Evolutionary conservation across 257 asterid species (phyloP).

Genomic region (Nyctanthes arbortristis): DNA sequence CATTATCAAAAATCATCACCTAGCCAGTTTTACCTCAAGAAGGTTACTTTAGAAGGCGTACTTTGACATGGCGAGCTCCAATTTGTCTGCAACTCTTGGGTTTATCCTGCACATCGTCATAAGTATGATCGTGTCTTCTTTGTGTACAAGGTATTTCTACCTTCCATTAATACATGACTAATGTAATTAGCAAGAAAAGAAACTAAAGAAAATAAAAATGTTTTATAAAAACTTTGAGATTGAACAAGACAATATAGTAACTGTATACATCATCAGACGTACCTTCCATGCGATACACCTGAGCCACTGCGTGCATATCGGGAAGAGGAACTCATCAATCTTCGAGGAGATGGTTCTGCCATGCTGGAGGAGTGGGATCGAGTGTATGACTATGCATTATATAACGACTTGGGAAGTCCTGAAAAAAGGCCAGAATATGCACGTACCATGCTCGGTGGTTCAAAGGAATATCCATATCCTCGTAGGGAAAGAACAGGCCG

Average conservation of each 20-base stretch:
- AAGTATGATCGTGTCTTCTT: too few species aligned
- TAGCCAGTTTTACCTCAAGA: conserved; percentile 70
- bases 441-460: too few species aligned
- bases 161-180: not conserved
- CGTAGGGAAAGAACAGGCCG: conserved; percentile 87
- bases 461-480: conserved; percentile 68
- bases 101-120: too few species aligned
- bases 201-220: too few species aligned
- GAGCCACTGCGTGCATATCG: not conserved
- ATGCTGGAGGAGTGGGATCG: conserved; percentile 61
- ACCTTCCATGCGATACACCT: too few species aligned
- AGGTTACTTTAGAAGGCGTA: conserved; percentile 56
- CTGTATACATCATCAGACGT: too few species aligned
- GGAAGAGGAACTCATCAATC: conserved; percentile 37
- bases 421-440: too few species aligned
- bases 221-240: too few species aligned
- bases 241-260: too few species aligned
- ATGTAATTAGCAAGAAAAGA: not conserved
- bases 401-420: too few species aligned
- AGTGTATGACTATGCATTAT: too few species aligned
- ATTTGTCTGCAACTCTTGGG: conserved; percentile 83
- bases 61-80: conserved; percentile 62
- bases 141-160: conserved; percentile 56
- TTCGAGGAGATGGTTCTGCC: conserved; percentile 63
- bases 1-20: conserved; percentile 59